phyloP scores from a whole-genome alignment of 306 rosid species.

The Rosa multiflora region DNA sequence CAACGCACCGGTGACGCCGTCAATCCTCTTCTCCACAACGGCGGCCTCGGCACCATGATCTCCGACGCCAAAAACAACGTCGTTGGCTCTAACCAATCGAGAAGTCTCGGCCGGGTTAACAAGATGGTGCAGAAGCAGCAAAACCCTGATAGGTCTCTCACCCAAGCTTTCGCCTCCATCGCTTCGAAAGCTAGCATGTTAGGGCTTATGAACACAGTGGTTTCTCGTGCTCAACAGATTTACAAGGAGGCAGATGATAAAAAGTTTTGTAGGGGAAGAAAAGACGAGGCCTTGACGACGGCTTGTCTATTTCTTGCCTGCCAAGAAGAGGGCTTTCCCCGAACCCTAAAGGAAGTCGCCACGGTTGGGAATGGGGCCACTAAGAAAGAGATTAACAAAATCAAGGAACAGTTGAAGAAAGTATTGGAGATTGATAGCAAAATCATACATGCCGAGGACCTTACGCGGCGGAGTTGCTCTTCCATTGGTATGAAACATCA shows the following conservation, averaged over 20 bases:
- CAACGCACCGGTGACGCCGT: neutral
- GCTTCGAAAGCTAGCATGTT: neutral
- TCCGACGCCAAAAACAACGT: neutral
- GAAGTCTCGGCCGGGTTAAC: neutral
- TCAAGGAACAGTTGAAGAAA: neutral
- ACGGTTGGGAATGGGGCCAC: neutral
- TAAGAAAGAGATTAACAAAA: conserved; percentile 14
- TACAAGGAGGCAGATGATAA: conserved; percentile 10
- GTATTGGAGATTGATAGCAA: neutral
- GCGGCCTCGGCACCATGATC: neutral
- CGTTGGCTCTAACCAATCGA: neutral
- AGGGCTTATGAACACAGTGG: neutral
- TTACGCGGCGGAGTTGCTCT: conserved; percentile 11
- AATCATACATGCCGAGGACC: conserved; percentile 3
- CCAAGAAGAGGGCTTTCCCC: neutral
- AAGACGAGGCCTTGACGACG: neutral
- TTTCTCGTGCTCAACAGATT: neutral
- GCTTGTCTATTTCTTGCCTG: conserved; percentile 21
- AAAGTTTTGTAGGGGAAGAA: conserved; percentile 1
- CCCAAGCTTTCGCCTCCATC: neutral
- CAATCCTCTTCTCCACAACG: neutral
- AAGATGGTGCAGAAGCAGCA: neutral
- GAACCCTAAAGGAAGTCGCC: conserved; percentile 22
- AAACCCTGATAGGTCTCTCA: neutral
- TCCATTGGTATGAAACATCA: neutral